Evolutionary conservation across 1,139 yeast genomes (phyloP).

Genomic region (Debaryomycetaceae sp.): DNA sequence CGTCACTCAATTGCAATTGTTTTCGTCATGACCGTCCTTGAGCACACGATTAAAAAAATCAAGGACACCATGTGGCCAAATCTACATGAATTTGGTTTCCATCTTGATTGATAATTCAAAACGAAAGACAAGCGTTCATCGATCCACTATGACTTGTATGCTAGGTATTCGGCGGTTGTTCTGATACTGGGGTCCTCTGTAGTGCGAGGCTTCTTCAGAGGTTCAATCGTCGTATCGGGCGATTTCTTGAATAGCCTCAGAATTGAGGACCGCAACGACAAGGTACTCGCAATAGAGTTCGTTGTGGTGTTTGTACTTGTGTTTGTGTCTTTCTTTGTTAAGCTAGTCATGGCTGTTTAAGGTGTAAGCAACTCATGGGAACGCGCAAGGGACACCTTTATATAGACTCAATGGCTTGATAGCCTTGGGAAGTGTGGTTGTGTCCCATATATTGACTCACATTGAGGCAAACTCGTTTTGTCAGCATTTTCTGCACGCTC

Average conservation of each 20-base stretch:
- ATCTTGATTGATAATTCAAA: background rate
- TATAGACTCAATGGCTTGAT: too few species aligned
- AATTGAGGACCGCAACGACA: constrained; percentile 1
- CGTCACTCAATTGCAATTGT: too few species aligned
- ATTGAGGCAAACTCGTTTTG: too few species aligned
- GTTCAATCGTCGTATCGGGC: background rate
- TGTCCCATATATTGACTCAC: too few species aligned
- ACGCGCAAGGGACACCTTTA: too few species aligned
- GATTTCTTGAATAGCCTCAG: constrained; percentile 2
- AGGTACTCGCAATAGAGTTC: constrained; percentile 5
- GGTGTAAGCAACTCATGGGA: too few species aligned
- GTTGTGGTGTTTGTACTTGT: constrained; percentile 1
- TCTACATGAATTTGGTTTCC: too few species aligned
- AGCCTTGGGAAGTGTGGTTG: too few species aligned
- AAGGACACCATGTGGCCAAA: too few species aligned
- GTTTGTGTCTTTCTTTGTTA: constrained; percentile 4
- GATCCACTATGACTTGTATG: constrained; percentile 3
- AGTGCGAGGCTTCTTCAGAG: background rate
- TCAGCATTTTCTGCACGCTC: too few species aligned
- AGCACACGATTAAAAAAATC: too few species aligned
- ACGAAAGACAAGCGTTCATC: background rate
- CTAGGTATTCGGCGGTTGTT: constrained; percentile 4
- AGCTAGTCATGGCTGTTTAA: constrained; percentile 2
- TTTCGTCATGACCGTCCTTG: too few species aligned
- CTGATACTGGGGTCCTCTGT: background rate